phyloP scores from a whole-genome alignment of 1,139 yeast genomes.

The Suhomyces coccinellae region DNA sequence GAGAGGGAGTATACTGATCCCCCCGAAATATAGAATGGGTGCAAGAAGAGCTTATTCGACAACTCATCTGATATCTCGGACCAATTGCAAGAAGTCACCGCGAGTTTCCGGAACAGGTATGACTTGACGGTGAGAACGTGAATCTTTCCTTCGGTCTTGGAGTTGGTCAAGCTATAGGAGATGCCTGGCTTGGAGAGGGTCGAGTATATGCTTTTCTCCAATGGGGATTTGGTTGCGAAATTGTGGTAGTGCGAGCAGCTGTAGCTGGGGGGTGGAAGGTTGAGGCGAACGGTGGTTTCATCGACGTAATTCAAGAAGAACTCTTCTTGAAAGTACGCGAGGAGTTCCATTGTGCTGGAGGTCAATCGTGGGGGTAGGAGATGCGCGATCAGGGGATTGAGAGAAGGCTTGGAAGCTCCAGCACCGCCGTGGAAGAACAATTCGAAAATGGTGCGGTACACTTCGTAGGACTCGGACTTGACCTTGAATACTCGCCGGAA shows the following conservation, averaged over 20 bases:
- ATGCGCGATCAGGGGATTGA: constrained; percentile 1
- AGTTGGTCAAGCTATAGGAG: background rate
- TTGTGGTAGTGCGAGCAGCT: background rate
- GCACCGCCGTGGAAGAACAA: constrained; percentile 1
- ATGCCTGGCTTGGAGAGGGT: constrained; percentile 8
- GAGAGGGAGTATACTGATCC: constrained; percentile 13
- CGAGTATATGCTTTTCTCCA: constrained; percentile 9
- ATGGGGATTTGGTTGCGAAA: constrained; percentile 8
- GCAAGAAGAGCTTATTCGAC: constrained; percentile 12
- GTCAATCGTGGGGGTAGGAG: constrained; percentile 5
- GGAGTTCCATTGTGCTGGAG: constrained; percentile 1
- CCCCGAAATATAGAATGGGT: constrained; percentile 10
- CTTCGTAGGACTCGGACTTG: constrained; percentile 1
- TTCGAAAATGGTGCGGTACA: constrained; percentile 4
- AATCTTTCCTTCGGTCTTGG: background rate
- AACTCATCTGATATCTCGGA: constrained; percentile 8
- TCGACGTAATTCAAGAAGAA: constrained; percentile 11
- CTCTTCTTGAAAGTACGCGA: constrained; percentile 11
- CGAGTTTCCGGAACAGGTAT: constrained; percentile 3
- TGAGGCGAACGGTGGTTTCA: constrained; percentile 1
- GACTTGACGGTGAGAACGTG: constrained; percentile 10
- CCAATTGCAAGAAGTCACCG: constrained; percentile 5
- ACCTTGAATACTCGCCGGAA: constrained; percentile 11
- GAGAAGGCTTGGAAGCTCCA: constrained; percentile 1
- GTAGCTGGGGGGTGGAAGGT: background rate